A percentile compares a stretch with the other conserved stretches of the same genome.
phyloP scores from a whole-genome alignment of 345 rosid genomes.

The Draba incana region DNA sequence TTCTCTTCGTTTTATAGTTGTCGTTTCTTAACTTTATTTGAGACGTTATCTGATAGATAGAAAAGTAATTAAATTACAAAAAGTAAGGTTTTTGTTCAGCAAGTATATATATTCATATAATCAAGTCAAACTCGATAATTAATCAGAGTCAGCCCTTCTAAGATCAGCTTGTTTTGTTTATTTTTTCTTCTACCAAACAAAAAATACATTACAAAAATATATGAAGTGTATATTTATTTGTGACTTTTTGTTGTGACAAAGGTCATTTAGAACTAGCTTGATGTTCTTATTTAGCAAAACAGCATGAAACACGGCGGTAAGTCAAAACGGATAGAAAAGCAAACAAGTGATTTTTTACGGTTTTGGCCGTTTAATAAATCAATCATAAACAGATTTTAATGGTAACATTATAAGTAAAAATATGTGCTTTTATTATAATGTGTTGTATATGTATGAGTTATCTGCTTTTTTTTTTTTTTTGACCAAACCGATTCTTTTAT shows the following conservation, averaged over 20 bases:
- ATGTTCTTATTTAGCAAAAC: conserved; percentile 20
- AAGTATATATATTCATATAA: conserved; percentile 17
- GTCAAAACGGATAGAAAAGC: too few relatives aligned
- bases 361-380: conserved; percentile 1
- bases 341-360: not conserved
- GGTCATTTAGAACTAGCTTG: conserved; percentile 1
- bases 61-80: conserved; percentile 13
- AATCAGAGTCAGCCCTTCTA: conserved; percentile 29
- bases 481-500: too few relatives aligned
- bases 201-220: not conserved
- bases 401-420: not conserved
- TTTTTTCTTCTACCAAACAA: conserved; percentile 26
- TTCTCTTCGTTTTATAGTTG: conserved; percentile 35
- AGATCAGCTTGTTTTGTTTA: conserved; percentile 3
- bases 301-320: conserved; percentile 25
- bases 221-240: not conserved
- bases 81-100: conserved; percentile 9
- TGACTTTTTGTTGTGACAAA: conserved; percentile 31
- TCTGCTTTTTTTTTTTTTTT: too few relatives aligned
- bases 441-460: not conserved
- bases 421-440: not conserved
- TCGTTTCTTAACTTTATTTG: conserved; percentile 36
- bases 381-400: not conserved
- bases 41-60: conserved; percentile 23
- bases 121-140: conserved; percentile 34